phyloP scores from a whole-genome alignment of 257 asterid species.

The Primulina huaijiensis region DNA sequence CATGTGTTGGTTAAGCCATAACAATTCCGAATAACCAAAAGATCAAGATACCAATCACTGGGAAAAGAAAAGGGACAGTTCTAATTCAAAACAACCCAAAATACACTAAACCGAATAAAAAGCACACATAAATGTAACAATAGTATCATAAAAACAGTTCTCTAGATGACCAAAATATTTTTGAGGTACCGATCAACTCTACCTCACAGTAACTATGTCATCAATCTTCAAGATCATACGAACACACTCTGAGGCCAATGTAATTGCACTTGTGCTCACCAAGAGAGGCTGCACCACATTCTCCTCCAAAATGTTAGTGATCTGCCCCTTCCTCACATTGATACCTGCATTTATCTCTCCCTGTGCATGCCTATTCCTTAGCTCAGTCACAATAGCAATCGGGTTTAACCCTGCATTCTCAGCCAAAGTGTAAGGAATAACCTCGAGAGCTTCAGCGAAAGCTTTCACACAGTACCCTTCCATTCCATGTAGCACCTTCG shows the following conservation, averaged over 20 bases:
- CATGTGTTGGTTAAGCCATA: constrained; percentile 3
- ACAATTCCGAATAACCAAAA: constrained; percentile 18
- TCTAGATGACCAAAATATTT: constrained; percentile 22
- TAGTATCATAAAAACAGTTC: constrained; percentile 23
- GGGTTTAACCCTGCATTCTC: constrained; percentile 99
- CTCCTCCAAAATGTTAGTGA: constrained; percentile 94
- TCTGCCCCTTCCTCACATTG: constrained; percentile 99
- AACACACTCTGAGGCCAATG: constrained; percentile 91
- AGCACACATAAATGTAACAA: constrained; percentile 27
- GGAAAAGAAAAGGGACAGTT: constrained; percentile 14
- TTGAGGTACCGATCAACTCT: constrained; percentile 32
- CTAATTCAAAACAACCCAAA: constrained; percentile 23
- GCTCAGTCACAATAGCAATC: constrained; percentile 85
- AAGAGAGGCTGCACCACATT: constrained; percentile 96
- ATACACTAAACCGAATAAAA: constrained; percentile 26
- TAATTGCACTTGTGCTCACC: constrained; percentile 94
- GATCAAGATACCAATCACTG: constrained; percentile 17
- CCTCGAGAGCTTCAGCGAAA: constrained; percentile 97
- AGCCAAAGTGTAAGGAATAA: constrained; percentile 92
- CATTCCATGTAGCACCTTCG: constrained; percentile 95
- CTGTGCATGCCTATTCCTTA: constrained; percentile 97
- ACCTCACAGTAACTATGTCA: constrained; percentile 97
- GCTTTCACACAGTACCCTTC: constrained; percentile 91
- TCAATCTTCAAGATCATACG: constrained; percentile 99
- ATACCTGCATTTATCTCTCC: constrained; percentile 96